Evolutionary conservation across 139 green algal species (phyloP).

Genomic region (Chlorella vulgaris): DNA sequence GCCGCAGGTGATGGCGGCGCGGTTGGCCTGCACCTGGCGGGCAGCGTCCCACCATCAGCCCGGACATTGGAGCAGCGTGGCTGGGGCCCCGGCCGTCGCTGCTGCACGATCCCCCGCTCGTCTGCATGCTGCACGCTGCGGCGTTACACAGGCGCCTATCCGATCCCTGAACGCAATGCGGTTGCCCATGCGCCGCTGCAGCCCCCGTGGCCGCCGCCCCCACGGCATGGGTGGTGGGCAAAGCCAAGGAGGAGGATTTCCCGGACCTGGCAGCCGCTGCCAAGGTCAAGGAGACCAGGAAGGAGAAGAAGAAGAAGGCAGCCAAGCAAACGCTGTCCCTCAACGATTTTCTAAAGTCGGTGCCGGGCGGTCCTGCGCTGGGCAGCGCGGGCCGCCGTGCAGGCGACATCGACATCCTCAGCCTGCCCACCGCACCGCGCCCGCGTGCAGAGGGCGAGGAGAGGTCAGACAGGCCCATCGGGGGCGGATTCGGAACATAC

Average conservation of each 20-base stretch:
- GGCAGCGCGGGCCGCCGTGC: neutral
- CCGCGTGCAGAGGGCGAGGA: slow-evolving; percentile 56
- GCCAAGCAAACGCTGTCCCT: slow-evolving; percentile 65
- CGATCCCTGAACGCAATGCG: no score
- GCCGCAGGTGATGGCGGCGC: slow-evolving; percentile 12
- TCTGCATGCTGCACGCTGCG: neutral
- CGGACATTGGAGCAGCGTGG: no score
- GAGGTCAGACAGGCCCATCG: slow-evolving; percentile 41
- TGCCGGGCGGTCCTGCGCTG: neutral
- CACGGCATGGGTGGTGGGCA: neutral
- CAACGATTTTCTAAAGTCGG: slow-evolving; percentile 66
- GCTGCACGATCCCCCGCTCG: neutral
- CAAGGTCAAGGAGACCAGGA: slow-evolving; percentile 59
- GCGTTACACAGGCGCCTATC: neutral
- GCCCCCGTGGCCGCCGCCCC: neutral
- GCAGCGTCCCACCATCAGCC: neutral
- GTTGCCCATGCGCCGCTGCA: neutral
- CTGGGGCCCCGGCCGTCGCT: no score
- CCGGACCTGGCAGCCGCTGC: slow-evolving; percentile 64
- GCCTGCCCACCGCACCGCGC: slow-evolving; percentile 68
- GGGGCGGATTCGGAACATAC: slow-evolving; percentile 80
- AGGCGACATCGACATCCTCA: slow-evolving; percentile 54
- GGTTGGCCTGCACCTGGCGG: neutral
- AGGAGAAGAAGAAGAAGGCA: slow-evolving; percentile 71
- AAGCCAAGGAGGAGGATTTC: slow-evolving; percentile 58